Percentiles rank a stretch among this genome's conserved stretches.
Evolutionary conservation across 2,329 filamentous ascomycete genomes (phyloP).

Genomic region (Aspergillus carbonarius): DNA sequence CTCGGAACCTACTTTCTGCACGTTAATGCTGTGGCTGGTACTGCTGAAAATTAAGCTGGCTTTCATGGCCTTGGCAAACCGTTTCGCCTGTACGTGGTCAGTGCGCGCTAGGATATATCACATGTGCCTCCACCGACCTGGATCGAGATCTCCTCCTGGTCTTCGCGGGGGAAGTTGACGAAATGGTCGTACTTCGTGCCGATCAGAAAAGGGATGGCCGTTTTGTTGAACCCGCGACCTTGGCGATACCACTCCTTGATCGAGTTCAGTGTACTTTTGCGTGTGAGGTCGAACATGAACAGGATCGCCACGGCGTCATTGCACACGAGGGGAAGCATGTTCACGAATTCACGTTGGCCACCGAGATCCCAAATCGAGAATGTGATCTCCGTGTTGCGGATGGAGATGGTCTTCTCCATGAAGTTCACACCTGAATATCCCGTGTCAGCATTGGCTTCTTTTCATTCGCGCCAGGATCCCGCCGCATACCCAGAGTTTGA

Average conservation of each 20-base stretch:
- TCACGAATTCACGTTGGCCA: constrained; percentile 97
- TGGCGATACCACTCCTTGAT: constrained; percentile 99
- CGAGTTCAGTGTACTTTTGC: constrained; percentile 97
- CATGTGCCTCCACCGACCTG: constrained; percentile 59
- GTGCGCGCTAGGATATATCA: not conserved
- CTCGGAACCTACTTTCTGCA: constrained; percentile 75
- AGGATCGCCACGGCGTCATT: constrained; percentile 98
- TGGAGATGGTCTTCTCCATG: constrained; percentile 99
- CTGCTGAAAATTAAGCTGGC: constrained; percentile 97
- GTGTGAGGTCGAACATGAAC: constrained; percentile 98
- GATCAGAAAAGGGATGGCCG: constrained; percentile 95
- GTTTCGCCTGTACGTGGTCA: constrained; percentile 65
- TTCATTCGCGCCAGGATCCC: not conserved
- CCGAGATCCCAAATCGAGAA: constrained; percentile 99
- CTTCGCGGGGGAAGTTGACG: constrained; percentile 95
- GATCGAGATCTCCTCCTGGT: constrained; percentile 97
- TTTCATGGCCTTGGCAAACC: constrained; percentile 98
- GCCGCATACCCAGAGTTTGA: constrained; percentile 72
- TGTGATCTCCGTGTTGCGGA: constrained; percentile 98
- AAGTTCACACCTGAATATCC: constrained; percentile 79
- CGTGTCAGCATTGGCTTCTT: constrained; percentile 17
- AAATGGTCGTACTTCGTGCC: constrained; percentile 99
- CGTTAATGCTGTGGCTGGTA: constrained; percentile 98
- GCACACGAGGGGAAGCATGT: constrained; percentile 99
- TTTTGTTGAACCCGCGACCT: constrained; percentile 98